Conservation (phyloP, 2,329 filamentous ascomycete species). For the Grosmannia penicillata region DNA sequence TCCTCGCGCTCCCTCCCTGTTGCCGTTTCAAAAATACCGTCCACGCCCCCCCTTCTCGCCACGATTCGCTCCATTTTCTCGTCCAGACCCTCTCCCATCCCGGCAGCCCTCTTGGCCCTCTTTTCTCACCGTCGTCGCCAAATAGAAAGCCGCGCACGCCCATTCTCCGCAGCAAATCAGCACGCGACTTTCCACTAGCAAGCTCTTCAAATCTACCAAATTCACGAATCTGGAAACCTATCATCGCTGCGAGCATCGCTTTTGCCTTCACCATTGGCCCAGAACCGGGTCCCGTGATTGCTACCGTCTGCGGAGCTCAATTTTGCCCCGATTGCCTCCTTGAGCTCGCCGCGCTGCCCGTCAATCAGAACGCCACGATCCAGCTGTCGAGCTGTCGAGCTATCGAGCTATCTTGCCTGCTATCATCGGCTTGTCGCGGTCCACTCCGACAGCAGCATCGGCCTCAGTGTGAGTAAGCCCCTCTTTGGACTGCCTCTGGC, state of each 20-base stretch:
- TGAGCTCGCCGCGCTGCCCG: conserved; percentile 1
- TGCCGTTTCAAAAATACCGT: not conserved
- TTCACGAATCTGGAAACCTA: conserved; percentile 25
- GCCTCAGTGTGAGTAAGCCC: no score
- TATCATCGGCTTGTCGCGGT: no score
- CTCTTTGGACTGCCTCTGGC: no score
- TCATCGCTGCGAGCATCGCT: conserved; percentile 30
- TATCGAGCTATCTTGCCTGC: no score
- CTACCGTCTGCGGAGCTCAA: conserved; percentile 24
- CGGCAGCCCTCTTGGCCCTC: conserved; percentile 2
- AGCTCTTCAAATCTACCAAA: conserved; percentile 13
- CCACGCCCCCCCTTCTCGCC: not conserved
- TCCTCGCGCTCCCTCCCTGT: not conserved
- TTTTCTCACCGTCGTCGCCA: conserved; percentile 3
- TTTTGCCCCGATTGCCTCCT: no score
- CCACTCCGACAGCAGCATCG: no score
- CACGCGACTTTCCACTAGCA: conserved; percentile 25
- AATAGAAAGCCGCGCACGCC: conserved; percentile 1
- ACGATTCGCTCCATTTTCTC: not conserved
- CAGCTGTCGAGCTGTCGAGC: no score
- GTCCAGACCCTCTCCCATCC: not conserved
- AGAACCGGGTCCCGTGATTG: conserved; percentile 36
- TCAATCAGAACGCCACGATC: conserved; percentile 4
- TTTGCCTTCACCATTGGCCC: conserved; percentile 13
- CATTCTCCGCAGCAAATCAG: conserved; percentile 30